Percentiles rank a stretch among this genome's conserved stretches.
phyloP scores from a whole-genome alignment of 495 filamentous ascomycete species.

The Penicillium paradoxum region DNA sequence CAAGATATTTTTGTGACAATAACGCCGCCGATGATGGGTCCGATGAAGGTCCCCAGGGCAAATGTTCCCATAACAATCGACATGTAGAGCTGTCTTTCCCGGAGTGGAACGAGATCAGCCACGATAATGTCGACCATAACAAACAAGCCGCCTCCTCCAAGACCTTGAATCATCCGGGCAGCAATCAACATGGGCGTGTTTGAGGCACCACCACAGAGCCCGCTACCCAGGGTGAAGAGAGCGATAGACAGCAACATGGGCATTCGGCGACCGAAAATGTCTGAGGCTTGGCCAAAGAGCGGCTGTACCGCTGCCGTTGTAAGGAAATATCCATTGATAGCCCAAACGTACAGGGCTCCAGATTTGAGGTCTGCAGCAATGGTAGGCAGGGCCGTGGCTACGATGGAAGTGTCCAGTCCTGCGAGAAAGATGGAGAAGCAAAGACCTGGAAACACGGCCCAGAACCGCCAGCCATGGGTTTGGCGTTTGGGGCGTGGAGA shows the following conservation, averaged over 20 bases:
- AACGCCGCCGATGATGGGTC: conserved; percentile 31
- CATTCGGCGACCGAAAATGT: conserved; percentile 48
- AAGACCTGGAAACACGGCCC: conserved; percentile 26
- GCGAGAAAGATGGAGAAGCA: conserved; percentile 18
- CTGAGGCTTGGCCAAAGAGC: conserved; percentile 36
- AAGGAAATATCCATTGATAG: conserved; percentile 37
- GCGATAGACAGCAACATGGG: conserved; percentile 32
- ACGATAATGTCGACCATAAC: conserved; percentile 31
- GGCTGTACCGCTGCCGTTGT: conserved; percentile 19
- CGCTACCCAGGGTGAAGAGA: conserved; percentile 37
- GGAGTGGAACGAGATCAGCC: conserved; percentile 31
- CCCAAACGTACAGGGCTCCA: conserved; percentile 39
- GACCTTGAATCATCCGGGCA: conserved; percentile 27
- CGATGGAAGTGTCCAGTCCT: conserved; percentile 38
- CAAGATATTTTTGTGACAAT: conserved; percentile 34
- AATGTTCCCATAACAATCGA: conserved; percentile 12
- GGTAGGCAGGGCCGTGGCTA: conserved; percentile 37
- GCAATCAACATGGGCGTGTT: conserved; percentile 24
- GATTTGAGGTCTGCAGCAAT: conserved; percentile 31
- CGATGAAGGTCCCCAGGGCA: conserved; percentile 25
- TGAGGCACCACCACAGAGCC: conserved; percentile 30
- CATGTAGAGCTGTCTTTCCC: conserved; percentile 29
- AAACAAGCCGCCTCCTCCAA: conserved; percentile 27
- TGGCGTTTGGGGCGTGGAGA: too few relatives aligned
- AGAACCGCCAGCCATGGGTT: conserved; percentile 19